Evolutionary conservation across 2,329 filamentous ascomycete species (phyloP), one percentile per base, ranked within the genome.

Genomic region (Waltergamsia citrina): DNA sequence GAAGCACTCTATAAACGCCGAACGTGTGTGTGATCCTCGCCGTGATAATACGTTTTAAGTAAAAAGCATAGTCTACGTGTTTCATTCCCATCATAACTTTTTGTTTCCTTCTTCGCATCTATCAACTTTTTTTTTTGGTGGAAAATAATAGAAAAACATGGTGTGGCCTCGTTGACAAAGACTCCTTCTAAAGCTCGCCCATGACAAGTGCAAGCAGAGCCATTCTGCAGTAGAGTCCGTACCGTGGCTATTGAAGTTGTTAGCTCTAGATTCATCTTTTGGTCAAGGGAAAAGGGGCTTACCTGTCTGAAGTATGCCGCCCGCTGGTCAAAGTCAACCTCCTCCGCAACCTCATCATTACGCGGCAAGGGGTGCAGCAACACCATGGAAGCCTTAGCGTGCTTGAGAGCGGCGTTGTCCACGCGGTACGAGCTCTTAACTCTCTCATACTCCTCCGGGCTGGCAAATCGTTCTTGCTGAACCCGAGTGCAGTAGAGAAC

Each of bases 281-380:
- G 8, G 14, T 34, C 14, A n/a, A n/a, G 9, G 12, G 20, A 5
- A 8, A 19, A 26, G 3, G 6, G 18, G 73, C 84, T 78, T 65
- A 94, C 90, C 83, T 98, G 92, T 83, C 92, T 79, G 65, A 98
- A 98, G 68, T 98, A 98, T 36, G 92, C 90, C 38, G 92, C 92
- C 48, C 92, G 70, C 56, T 93, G 86, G 65, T 98, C 92, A 64
- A 93, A 94, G 62, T 98, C 92, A 32, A 98, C 87, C 67, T 98
- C 92, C 62, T 93, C 86, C 22, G 80, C 78, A 54, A 98, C 81
- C 71, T 98, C 92, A 45, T 82, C 78, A 53, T 96, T 96, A 51
- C 92, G 75, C 26, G 92, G 92, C 51, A 98, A 70, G 38, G 92
- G 92, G 63, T 98, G 92, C 78, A 98, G 78, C 43, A 98, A 84